Evolutionary conservation across 2,329 filamentous ascomycete genomes (phyloP), one percentile per base, ranked within the genome.

Genomic region (Blumeria graminis): DNA sequence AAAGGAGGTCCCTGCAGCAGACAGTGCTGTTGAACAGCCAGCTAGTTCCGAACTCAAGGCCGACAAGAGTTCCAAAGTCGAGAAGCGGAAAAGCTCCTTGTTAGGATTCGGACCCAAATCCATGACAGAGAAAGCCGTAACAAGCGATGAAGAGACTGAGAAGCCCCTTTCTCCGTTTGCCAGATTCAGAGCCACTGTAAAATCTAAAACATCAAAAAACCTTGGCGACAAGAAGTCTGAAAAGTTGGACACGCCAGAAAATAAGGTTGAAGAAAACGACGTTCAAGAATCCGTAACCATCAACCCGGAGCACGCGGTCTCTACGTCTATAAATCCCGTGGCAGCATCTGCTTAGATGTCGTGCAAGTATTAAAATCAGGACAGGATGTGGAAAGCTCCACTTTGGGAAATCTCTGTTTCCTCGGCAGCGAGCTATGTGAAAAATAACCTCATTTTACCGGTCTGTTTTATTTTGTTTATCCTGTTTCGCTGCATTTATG

Each of bases 21-120:
- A 65, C 60, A 65, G 67, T 55, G 61, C 63, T 46, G 61, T 64
- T 36, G 65, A 68, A 56, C 45, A 58, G 28, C 64, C 69, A 53
- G 60, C 61, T 33, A 69, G 70, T 63, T 71, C 71, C 57, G 64
- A 70, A 59, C 64, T 68, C 58, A 66, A 67, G 58, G 63, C 68
- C 43, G 70, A 70, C 62, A 67, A 64, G 56, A 60, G 63, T 34
- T 60, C 65, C 57, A 72, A 72, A 67, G 56, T 64, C 33, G 69
- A 69, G 63, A 84, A 84, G 77, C 78, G 81, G 63, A 71, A 71
- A 62, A 82, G 78, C 62, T 76, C 83, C 68, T 61, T 68, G 32
- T 18, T 53, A 5, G 50, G 50, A 11, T 62, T 75, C 67, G 77
- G 76, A 70, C 76, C 79, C 72, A 83, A 83, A 75, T 28, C 22